Evolutionary conservation across 2,329 filamentous ascomycete species (phyloP), one percentile per base, ranked within the genome.

Genomic region (Sodiomyces alkalinus): DNA sequence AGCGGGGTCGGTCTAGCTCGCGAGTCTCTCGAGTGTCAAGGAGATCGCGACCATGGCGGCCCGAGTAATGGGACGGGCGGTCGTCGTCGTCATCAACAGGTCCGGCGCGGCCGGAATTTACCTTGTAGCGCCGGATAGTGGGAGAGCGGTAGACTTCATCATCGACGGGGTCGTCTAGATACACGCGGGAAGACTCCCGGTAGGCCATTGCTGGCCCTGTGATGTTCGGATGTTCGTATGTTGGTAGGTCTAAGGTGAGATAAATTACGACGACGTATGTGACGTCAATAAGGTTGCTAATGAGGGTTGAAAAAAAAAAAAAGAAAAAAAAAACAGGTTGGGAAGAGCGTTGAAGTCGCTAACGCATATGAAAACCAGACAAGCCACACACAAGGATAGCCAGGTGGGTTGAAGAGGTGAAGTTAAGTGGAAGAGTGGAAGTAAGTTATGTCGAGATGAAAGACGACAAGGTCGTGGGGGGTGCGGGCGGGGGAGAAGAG

Each of bases 91-190:
- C 43, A 28, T 58, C 50, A 37, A 54, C 49, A 7, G 49, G 52
- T 34, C 60, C 59, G 26, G 49, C 45, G 29, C 53, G 52, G 29
- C 44, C 48, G 8, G 56, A 52, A 7, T 48, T 46, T 17, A 67
- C 60, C 43, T 67, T 67, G 52, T 68, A 68, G 31, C 63, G 57
- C 35, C 57, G 60, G 30, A 67, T 54, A n/a, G 59, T 64, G 5
- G 60, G 58, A 33, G 48, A 53, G 40, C 51, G 53, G 46, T 57
- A 58, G 22, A 49, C 47, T 27, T 64, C 60, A 30, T 64, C 62
- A 35, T 61, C 57, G 17, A 48, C 44, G 24, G 43, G 45, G 29
- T 43, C 39, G 35, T 51, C 45, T 26, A 43, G 45, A 35, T 51
- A 51, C 33, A 36, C 37, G 22, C 48, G 48, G 40, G 46, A 31